A percentile compares a stretch with the other conserved stretches of the same genome.
Evolutionary conservation across 164 flowering plant species (phyloP).

Genomic region (Tinospora cordifolia): DNA sequence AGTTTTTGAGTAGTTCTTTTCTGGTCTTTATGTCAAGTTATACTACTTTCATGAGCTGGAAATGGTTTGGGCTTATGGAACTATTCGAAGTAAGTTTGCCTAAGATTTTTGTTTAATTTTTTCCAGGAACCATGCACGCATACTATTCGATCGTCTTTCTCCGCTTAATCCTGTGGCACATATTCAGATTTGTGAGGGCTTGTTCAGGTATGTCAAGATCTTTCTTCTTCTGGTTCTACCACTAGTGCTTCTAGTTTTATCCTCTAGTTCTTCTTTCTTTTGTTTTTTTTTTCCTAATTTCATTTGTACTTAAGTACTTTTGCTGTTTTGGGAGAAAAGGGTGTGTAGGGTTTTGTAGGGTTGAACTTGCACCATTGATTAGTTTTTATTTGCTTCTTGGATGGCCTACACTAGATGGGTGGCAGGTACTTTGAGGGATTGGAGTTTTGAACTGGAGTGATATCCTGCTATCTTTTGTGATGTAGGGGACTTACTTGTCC

Average conservation of each 20-base stretch:
- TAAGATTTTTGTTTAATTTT: background rate
- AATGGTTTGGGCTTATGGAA: background rate
- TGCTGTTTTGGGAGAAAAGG: no score
- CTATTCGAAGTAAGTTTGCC: background rate
- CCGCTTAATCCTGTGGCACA: conserved; percentile 86
- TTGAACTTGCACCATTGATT: background rate
- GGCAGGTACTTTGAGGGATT: no score
- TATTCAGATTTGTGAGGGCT: conserved; percentile 60
- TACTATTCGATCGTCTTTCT: conserved; percentile 73
- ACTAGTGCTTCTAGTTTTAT: no score
- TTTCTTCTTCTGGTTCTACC: background rate
- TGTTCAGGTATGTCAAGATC: conserved; percentile 57
- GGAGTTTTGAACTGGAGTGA: no score
- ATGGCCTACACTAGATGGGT: no score
- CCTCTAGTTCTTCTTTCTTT: background rate
- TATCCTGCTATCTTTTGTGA: no score
- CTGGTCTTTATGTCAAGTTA: background rate
- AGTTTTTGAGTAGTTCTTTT: background rate
- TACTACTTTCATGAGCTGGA: background rate
- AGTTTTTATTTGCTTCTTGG: no score
- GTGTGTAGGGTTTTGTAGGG: background rate
- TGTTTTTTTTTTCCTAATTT: no score
- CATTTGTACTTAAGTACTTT: background rate
- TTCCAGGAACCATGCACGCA: conserved; percentile 78
- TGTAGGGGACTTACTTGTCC: no score